Evolutionary conservation across 2,329 filamentous ascomycete genomes (phyloP).

Genomic region (Xylaria sp.): DNA sequence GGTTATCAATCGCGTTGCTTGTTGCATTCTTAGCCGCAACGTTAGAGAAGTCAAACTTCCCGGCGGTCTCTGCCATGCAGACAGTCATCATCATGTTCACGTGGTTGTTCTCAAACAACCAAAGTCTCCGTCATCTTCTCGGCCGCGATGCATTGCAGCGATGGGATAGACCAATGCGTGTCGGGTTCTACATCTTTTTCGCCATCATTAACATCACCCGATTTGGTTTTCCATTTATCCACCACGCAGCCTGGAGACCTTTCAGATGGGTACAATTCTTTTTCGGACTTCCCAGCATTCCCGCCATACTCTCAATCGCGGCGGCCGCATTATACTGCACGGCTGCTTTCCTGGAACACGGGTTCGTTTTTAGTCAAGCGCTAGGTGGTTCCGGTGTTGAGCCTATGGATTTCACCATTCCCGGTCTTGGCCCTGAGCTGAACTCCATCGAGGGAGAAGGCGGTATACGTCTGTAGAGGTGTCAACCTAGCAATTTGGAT

Average conservation of each 20-base stretch:
- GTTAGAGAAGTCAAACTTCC: neutral
- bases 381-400: slow-evolving; percentile 21
- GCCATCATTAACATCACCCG: neutral
- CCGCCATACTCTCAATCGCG: neutral
- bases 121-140: neutral
- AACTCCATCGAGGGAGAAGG: slow-evolving; percentile 10
- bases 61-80: neutral
- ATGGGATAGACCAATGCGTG: neutral
- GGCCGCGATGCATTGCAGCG: neutral
- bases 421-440: slow-evolving; percentile 12
- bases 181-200: neutral
- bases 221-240: neutral
- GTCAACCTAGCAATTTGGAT: neutral
- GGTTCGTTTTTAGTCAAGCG: slow-evolving; percentile 2
- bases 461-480: neutral
- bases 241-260: neutral
- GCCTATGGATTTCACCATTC: slow-evolving; percentile 14
- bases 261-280: neutral
- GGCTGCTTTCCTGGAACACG: neutral
- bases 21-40: neutral
- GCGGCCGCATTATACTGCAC: neutral
- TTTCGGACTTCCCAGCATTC: neutral
- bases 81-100: neutral
- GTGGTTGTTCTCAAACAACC: neutral
- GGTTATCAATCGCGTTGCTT: neutral